Percentiles rank a stretch among this genome's conserved stretches.
Conservation (phyloP, 228 moss, liverwort and hornwort species). For the Sphagnum fallax region DNA sequence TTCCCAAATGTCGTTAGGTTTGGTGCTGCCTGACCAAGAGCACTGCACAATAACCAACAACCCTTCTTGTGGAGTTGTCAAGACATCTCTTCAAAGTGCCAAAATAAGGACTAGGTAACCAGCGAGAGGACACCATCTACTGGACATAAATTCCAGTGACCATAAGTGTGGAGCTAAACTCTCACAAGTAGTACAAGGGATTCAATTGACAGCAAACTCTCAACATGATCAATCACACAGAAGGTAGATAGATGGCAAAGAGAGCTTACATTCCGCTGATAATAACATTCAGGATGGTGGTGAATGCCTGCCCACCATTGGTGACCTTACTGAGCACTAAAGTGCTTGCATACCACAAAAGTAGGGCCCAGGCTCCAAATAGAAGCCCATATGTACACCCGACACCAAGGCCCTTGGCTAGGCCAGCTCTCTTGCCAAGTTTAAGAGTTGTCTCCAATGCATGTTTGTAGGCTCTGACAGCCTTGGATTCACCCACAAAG, state of each 20-base stretch:
- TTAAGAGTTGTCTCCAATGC: slow-evolving; percentile 61
- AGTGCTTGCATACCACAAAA: slow-evolving; percentile 90
- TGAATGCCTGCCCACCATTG: slow-evolving; percentile 96
- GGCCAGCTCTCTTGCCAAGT: slow-evolving; percentile 74
- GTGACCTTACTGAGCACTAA: slow-evolving; percentile 68
- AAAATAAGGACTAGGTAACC: too few species aligned
- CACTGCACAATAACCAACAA: slow-evolving; percentile 30
- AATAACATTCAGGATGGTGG: slow-evolving; percentile 91
- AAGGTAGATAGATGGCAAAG: too few species aligned
- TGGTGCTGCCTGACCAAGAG: slow-evolving; percentile 60
- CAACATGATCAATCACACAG: too few species aligned
- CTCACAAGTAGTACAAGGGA: too few species aligned
- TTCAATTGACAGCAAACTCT: too few species aligned
- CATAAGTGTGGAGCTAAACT: too few species aligned
- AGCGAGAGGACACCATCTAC: too few species aligned
- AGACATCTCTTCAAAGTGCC: too few species aligned
- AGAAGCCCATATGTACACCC: slow-evolving; percentile 91
- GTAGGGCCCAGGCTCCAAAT: slow-evolving; percentile 94
- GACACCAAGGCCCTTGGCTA: slow-evolving; percentile 89
- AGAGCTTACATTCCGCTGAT: slow-evolving; percentile 71
- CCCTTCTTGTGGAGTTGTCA: too few species aligned
- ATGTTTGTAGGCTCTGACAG: slow-evolving; percentile 54
- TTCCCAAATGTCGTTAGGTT: slow-evolving; percentile 20
- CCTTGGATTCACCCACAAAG: slow-evolving; percentile 81
- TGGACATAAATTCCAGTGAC: too few species aligned